These are phyloP conservation scores for bread wheat (Triticum aestivum) DNA, from an alignment of 176 grass and related monocot genomes.

Conservation along the genomic window DNA sequence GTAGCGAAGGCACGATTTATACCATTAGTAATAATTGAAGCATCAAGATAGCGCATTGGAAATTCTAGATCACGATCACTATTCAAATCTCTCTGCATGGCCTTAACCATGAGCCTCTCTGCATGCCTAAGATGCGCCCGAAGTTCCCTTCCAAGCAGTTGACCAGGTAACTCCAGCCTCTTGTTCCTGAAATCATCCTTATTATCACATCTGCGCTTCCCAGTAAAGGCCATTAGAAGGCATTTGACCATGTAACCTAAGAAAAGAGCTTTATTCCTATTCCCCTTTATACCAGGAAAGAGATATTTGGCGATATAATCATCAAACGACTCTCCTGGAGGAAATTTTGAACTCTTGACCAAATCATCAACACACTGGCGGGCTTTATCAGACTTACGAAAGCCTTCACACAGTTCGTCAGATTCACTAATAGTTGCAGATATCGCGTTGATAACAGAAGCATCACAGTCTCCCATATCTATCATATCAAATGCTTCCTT, in stretches of 20 bases:
- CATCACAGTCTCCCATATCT: constrained; percentile 71
- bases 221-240: constrained; percentile 66
- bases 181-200: constrained; percentile 99
- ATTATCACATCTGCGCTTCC: constrained; percentile 90
- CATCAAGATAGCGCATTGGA: constrained; percentile 64
- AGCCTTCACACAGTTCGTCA: constrained; percentile 67
- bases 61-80: constrained; percentile 66
- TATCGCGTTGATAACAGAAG: constrained; percentile 69
- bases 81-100: constrained; percentile 92
- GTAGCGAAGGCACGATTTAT: constrained; percentile 86
- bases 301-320: constrained; percentile 71
- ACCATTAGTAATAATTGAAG: constrained; percentile 88
- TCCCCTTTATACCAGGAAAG: constrained; percentile 71
- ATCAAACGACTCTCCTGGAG: constrained; percentile 78
- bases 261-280: constrained; percentile 73
- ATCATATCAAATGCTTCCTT: constrained; percentile 85
- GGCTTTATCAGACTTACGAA: constrained; percentile 58
- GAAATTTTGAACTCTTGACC: constrained; percentile 76
- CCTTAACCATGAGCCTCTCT: constrained; percentile 80
- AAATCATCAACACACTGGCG: constrained; percentile 58
- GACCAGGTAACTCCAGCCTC: constrained; percentile 76
- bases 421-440: constrained; percentile 75
- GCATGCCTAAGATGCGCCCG: constrained; percentile 82
- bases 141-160: constrained; percentile 85
- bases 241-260: constrained; percentile 98